These are phyloP conservation scores for carrot (Daucus carota) DNA, from an alignment of 129 eudicot species.

Conservation along the genomic window DNA sequence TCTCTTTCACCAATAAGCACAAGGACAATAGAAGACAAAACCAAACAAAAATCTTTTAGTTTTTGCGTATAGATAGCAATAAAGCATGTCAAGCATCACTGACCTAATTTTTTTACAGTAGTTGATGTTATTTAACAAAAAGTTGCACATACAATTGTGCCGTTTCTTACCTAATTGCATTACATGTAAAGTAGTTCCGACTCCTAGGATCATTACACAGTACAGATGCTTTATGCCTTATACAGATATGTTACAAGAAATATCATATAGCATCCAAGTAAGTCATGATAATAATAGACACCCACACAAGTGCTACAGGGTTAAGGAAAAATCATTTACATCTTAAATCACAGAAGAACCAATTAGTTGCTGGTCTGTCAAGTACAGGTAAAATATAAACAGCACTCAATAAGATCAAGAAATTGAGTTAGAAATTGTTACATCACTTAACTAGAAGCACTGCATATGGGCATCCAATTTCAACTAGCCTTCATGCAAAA, in stretches of 20 bases:
- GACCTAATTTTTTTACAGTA: background rate
- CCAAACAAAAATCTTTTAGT: background rate
- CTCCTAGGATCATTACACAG: background rate
- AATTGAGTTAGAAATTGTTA: background rate
- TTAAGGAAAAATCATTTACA: background rate
- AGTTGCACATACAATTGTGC: background rate
- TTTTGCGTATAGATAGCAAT: background rate
- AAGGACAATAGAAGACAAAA: background rate
- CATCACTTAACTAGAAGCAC: background rate
- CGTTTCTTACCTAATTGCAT: background rate
- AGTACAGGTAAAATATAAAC: background rate
- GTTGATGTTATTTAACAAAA: background rate
- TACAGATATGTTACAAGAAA: background rate
- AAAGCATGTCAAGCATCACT: background rate
- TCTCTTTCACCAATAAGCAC: background rate
- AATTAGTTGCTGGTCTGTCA: background rate
- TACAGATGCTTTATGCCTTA: background rate
- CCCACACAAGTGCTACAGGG: background rate
- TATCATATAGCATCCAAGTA: background rate
- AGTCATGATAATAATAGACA: background rate
- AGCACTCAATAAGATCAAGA: background rate
- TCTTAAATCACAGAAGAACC: background rate
- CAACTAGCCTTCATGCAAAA: background rate
- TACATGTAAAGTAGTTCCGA: background rate
- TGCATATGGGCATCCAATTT: background rate